Evolutionary conservation across 495 filamentous ascomycete species (phyloP).

Genomic region (Cudoniella acicularis): DNA sequence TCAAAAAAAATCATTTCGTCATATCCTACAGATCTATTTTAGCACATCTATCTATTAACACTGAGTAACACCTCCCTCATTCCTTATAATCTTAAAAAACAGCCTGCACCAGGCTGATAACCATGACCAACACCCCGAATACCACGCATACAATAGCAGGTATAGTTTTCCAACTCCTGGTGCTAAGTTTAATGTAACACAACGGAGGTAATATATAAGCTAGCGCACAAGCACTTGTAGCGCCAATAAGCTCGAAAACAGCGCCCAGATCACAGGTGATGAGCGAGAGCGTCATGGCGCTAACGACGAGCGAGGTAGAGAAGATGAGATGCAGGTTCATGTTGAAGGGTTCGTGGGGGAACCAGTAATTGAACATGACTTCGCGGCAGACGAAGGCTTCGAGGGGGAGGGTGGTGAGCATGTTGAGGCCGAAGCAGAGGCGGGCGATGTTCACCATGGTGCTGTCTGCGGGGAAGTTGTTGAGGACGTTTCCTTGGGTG

Average conservation of each 20-base stretch:
- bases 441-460: conserved; percentile 90
- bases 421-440: conserved; percentile 94
- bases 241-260: conserved; percentile 93
- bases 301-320: conserved; percentile 71
- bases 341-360: conserved; percentile 73
- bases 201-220: conserved; percentile 94
- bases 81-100: conserved; percentile 53
- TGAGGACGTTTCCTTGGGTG: conserved; percentile 92
- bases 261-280: conserved; percentile 89
- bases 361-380: conserved; percentile 94
- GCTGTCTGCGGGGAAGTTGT: conserved; percentile 91
- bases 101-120: conserved; percentile 76
- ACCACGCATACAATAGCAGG: conserved; percentile 28
- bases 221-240: conserved; percentile 87
- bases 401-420: conserved; percentile 93
- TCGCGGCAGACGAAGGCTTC: conserved; percentile 97
- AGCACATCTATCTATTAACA: conserved; percentile 6
- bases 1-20: neutral
- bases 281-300: conserved; percentile 71
- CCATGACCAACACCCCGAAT: conserved; percentile 84
- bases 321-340: conserved; percentile 82
- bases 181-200: conserved; percentile 91
- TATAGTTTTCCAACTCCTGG: conserved; percentile 57
- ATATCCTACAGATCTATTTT: conserved; percentile 7
- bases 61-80: conserved; percentile 23